phyloP scores from a whole-genome alignment of 345 rosid genomes.

The Rhodomyrtus tomentosa region DNA sequence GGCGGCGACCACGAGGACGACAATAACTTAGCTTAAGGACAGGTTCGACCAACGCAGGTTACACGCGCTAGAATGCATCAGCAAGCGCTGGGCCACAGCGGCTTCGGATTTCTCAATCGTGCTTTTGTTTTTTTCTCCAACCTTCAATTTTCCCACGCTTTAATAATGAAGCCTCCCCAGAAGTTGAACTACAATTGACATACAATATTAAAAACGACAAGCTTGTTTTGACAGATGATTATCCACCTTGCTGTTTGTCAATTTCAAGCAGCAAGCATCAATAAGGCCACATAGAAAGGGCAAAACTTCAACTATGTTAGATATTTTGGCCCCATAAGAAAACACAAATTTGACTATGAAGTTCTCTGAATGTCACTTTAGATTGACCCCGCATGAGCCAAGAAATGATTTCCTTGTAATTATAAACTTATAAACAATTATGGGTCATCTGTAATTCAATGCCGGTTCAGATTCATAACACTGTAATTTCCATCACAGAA shows the following conservation, averaged over 20 bases:
- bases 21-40: neutral
- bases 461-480: neutral
- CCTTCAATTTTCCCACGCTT: neutral
- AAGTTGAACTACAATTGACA: neutral
- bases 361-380: neutral
- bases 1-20: neutral
- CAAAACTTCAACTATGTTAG: neutral
- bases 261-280: neutral
- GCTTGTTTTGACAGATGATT: neutral
- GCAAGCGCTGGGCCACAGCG: neutral
- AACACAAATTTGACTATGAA: neutral
- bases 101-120: neutral
- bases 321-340: neutral
- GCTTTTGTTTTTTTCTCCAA: neutral
- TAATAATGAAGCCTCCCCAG: neutral
- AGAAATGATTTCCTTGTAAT: neutral
- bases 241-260: neutral
- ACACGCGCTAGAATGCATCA: neutral
- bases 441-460: neutral
- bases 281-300: neutral
- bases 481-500: neutral
- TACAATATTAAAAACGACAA: neutral
- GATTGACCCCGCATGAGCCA: neutral
- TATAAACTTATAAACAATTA: neutral
- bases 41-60: neutral